A percentile compares a stretch with the other conserved stretches of the same genome.
Evolutionary conservation across 495 filamentous ascomycete species (phyloP).

Genomic region (Penicillium steckii): DNA sequence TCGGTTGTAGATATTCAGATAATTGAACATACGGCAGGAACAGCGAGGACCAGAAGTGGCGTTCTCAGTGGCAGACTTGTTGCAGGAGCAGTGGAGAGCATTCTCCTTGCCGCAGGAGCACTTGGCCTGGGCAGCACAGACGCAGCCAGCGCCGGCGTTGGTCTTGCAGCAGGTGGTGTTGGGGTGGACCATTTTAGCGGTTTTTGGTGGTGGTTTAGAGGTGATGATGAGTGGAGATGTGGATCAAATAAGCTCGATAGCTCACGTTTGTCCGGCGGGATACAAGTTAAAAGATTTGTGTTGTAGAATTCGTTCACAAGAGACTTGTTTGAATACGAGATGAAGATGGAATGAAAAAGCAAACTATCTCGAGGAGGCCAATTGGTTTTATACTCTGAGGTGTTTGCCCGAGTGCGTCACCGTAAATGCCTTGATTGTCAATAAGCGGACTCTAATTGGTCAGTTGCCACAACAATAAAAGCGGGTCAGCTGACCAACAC

Average conservation of each 20-base stretch:
- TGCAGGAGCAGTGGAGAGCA: constrained; percentile 84
- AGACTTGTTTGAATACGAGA: neutral
- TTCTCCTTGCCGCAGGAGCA: constrained; percentile 89
- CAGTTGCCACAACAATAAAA: neutral
- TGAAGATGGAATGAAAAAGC: constrained; percentile 2
- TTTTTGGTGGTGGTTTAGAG: neutral
- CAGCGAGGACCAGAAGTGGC: constrained; percentile 68
- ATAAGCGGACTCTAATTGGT: constrained; percentile 15
- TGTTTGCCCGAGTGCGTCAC: constrained; percentile 10
- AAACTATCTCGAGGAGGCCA: neutral
- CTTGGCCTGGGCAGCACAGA: constrained; percentile 61
- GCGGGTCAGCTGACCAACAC: neutral
- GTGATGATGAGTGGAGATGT: constrained; percentile 3
- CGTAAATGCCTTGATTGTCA: constrained; percentile 20
- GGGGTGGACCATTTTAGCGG: constrained; percentile 50
- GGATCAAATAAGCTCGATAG: constrained; percentile 4
- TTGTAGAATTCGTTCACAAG: neutral
- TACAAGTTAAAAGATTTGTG: neutral
- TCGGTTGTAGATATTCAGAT: neutral
- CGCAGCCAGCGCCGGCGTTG: constrained; percentile 49
- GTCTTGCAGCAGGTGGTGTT: constrained; percentile 63
- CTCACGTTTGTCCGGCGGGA: neutral
- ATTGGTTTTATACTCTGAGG: constrained; percentile 31
- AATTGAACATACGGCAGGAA: constrained; percentile 67
- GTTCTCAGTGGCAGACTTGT: constrained; percentile 77